A percentile compares a stretch with the other conserved stretches of the same genome.
These are phyloP conservation scores for Klebsormidium nitens DNA, from an alignment of 139 green algal genomes.

Conservation along the genomic window DNA sequence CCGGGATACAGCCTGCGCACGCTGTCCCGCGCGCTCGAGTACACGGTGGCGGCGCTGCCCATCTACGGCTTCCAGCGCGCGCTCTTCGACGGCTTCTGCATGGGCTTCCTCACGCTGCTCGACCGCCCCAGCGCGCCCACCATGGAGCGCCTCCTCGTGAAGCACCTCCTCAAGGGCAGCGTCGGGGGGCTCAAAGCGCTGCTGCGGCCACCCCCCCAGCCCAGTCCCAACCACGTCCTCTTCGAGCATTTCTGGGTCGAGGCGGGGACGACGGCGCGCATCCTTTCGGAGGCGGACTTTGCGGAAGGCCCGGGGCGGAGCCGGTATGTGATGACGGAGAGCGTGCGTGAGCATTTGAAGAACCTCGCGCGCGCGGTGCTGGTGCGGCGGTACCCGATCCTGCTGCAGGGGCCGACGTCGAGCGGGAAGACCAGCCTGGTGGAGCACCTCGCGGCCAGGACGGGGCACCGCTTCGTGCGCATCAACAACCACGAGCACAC, in stretches of 20 bases:
- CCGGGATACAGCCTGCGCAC: conserved; percentile 91
- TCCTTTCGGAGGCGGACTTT: not conserved
- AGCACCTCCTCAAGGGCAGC: conserved; percentile 53
- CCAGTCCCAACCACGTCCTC: conserved; percentile 53
- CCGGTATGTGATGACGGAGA: conserved; percentile 79
- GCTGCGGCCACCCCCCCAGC: conserved; percentile 18
- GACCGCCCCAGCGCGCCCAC: conserved; percentile 23
- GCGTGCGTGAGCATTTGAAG: conserved; percentile 69
- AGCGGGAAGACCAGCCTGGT: conserved; percentile 95
- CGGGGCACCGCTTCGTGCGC: conserved; percentile 75
- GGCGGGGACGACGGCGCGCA: conserved; percentile 4
- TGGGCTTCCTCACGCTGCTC: conserved; percentile 88
- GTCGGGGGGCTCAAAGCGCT: conserved; percentile 23
- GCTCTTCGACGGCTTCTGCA: conserved; percentile 86
- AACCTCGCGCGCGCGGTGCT: conserved; percentile 87
- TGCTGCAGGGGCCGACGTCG: conserved; percentile 91
- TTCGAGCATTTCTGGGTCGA: conserved; percentile 96
- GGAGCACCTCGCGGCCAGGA: conserved; percentile 83
- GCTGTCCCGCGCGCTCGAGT: conserved; percentile 85
- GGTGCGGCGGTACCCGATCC: conserved; percentile 72
- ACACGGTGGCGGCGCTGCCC: conserved; percentile 55
- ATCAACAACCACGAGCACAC: conserved; percentile 99
- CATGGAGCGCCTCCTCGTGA: conserved; percentile 66
- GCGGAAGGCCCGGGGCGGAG: not conserved
- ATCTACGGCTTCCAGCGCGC: conserved; percentile 81